Evolutionary conservation across 495 filamentous ascomycete genomes (phyloP), one percentile per base, ranked within the genome.

Genomic region (Hyaloscypha bicolor): DNA sequence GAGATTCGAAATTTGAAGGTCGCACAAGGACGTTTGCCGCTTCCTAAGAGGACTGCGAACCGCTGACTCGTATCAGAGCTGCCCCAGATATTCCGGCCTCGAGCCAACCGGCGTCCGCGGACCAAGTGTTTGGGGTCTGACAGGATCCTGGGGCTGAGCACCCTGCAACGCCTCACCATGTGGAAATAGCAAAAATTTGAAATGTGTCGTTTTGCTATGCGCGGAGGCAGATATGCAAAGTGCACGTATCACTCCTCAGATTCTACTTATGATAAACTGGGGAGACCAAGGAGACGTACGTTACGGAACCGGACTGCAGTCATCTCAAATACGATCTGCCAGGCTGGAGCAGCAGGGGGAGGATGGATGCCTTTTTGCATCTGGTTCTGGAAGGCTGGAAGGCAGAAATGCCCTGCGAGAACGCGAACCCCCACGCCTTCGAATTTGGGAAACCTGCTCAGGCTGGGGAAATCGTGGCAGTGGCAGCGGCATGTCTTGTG

Each of bases 311-410:
- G 12, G 51, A 53, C 19, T 56, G 19, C 53, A 25, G 53, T 56
- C 53, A 56, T 31, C 21, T 56, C 29, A 31, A 56, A 56, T 56
- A 61, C 59, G 35, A 21, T 60, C 57, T 33, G 37, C 59, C 37
- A 48, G 59, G 16, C 35, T 61, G 59, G 59, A 61, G 37, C 59
- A 42, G 32, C 31, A 61, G 59, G 59, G 33, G 32, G 25, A n/a
- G 6, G 5, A 29, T 9, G 53, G 21, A 29, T 31, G 3, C 53
- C 53, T 14, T n/a, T 22, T 55, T 25, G 22, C 9, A 6, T 29
- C 53, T 9, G 29, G 6, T 12, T 25, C 9, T 11, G 53, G 53
- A 30, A 56, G 8, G 53, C 9, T 11, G 53, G 53, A 30, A 56
- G 8, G 53, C 53, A 29, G 21, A 37, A 37, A 56, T n/a, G 53